These are phyloP conservation scores for Phyllosticta citribraziliensis DNA, from an alignment of 2,329 filamentous ascomycete species.

Conservation along the genomic window DNA sequence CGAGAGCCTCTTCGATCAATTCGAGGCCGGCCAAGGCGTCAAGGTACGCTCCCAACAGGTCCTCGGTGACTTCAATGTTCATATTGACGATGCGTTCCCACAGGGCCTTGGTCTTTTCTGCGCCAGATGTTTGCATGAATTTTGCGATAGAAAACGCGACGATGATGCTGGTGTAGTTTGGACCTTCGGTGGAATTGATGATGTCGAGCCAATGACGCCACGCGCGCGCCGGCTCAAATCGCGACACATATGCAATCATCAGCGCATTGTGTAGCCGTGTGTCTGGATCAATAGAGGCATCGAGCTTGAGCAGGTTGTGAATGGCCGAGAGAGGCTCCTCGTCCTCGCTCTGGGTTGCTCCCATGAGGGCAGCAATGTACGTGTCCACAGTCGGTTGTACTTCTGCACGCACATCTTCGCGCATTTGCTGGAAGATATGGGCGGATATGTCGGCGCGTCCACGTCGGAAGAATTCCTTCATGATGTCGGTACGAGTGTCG, in stretches of 20 bases:
- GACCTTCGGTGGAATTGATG: conserved; percentile 72
- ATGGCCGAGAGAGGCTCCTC: conserved; percentile 60
- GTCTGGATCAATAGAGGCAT: conserved; percentile 65
- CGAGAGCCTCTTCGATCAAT: conserved; percentile 54
- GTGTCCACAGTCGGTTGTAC: conserved; percentile 61
- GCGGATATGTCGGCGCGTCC: conserved; percentile 74
- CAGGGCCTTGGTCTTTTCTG: conserved; percentile 43
- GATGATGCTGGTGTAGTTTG: conserved; percentile 68
- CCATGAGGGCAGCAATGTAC: conserved; percentile 70
- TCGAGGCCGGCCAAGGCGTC: conserved; percentile 66
- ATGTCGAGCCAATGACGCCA: conserved; percentile 80
- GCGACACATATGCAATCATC: conserved; percentile 74
- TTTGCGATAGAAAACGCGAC: conserved; percentile 76
- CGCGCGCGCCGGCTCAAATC: conserved; percentile 55
- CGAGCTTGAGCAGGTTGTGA: conserved; percentile 91
- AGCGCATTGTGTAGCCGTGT: conserved; percentile 73
- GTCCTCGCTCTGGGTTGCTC: conserved; percentile 37
- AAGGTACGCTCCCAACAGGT: conserved; percentile 67
- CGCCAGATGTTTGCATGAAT: conserved; percentile 38
- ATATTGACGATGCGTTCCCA: conserved; percentile 63
- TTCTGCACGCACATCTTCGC: conserved; percentile 54
- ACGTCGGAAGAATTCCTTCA: conserved; percentile 73
- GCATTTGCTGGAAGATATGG: conserved; percentile 88
- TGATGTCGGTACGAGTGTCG: conserved; percentile 57
- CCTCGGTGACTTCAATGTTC: conserved; percentile 66